These are phyloP conservation scores for Monotropa hypopitys DNA, from an alignment of 179 eudicot genomes.

Conservation along the genomic window DNA sequence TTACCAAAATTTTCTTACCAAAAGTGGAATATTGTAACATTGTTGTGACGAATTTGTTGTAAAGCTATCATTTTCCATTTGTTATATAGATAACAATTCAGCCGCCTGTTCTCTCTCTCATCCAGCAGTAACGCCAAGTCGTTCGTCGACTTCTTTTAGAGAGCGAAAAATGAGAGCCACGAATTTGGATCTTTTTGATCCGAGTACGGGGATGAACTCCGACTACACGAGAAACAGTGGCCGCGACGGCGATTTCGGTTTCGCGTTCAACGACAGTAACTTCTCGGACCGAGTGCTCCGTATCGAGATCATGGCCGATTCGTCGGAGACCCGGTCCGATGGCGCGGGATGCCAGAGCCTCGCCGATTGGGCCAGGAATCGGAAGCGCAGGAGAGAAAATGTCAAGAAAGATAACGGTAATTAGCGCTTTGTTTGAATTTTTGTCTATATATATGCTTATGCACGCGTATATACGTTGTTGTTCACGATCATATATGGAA, in stretches of 20 bases:
- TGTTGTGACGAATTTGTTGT: no score
- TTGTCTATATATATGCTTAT: background rate
- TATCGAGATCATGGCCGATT: constrained; percentile 69
- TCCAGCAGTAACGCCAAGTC: background rate
- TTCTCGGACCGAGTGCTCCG: constrained; percentile 74
- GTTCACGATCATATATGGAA: background rate
- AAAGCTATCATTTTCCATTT: no score
- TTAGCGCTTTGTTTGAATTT: background rate
- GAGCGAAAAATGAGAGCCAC: constrained; percentile 27
- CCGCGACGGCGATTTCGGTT: constrained; percentile 52
- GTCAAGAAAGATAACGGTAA: constrained; percentile 39
- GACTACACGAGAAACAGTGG: constrained; percentile 27
- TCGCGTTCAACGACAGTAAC: constrained; percentile 80
- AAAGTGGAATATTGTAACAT: no score
- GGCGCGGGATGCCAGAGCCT: constrained; percentile 43
- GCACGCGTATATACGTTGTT: background rate
- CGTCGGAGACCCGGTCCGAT: constrained; percentile 31
- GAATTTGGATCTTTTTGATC: constrained; percentile 57
- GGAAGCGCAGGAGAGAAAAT: constrained; percentile 73
- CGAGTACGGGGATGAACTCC: constrained; percentile 49
- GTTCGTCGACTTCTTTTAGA: background rate
- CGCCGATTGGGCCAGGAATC: constrained; percentile 76
- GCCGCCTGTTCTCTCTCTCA: background rate
- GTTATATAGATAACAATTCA: no score
- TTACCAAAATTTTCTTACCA: no score